Evolutionary conservation across 495 filamentous ascomycete genomes (phyloP).

Genomic region (Aspergillus carlsbadensis): DNA sequence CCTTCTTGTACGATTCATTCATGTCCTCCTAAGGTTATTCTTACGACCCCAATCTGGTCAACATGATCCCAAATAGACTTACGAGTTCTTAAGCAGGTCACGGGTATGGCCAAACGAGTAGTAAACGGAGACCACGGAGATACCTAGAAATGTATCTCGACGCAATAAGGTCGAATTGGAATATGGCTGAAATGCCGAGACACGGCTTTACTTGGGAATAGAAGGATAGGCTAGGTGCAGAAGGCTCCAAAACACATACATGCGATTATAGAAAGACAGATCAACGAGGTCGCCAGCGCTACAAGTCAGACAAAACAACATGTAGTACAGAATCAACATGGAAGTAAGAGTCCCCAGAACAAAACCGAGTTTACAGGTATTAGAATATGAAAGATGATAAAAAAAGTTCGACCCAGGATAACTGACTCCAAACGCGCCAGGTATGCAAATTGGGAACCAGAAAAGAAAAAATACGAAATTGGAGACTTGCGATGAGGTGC

Average conservation of each 20-base stretch:
- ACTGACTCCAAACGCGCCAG: constrained; percentile 29
- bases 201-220: constrained; percentile 16
- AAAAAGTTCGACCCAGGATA: constrained; percentile 11
- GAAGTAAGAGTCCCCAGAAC: constrained; percentile 4
- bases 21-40: neutral
- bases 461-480: neutral
- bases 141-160: constrained; percentile 5
- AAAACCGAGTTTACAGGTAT: constrained; percentile 19
- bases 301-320: constrained; percentile 15
- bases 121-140: too few species aligned
- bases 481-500: neutral
- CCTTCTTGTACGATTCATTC: neutral
- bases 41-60: too few species aligned
- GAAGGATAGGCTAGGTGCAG: constrained; percentile 6
- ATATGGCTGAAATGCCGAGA: constrained; percentile 12
- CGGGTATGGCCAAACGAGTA: neutral
- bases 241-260: constrained; percentile 17
- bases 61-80: constrained; percentile 2
- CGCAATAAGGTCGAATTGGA: constrained; percentile 5
- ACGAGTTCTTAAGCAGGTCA: too few species aligned
- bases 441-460: constrained; percentile 17
- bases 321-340: neutral
- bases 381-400: constrained; percentile 9
- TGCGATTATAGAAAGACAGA: constrained; percentile 12
- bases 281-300: constrained; percentile 13